Evolutionary conservation across 345 rosid genomes (phyloP).

Genomic region (Moricandia moricandioides): DNA sequence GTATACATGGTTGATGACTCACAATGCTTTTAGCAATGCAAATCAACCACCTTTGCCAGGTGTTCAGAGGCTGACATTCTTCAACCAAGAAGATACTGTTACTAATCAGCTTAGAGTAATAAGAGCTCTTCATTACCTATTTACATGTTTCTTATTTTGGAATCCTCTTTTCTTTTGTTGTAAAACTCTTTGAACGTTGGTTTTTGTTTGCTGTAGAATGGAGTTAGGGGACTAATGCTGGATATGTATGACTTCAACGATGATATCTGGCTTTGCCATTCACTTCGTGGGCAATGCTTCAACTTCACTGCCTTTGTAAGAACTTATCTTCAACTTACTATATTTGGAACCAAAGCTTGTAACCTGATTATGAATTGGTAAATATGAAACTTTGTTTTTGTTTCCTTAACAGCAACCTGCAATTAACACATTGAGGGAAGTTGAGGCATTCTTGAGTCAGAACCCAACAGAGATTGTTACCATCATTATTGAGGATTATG

Average conservation of each 20-base stretch:
- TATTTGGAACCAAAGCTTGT: background rate
- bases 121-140: background rate
- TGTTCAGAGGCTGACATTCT: constrained; percentile 83
- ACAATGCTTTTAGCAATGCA: constrained; percentile 87
- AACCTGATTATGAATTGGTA: background rate
- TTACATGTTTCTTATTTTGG: background rate
- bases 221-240: constrained; percentile 93
- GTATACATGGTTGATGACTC: constrained; percentile 93
- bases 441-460: constrained; percentile 75
- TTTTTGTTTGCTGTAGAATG: constrained; percentile 53
- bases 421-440: constrained; percentile 76
- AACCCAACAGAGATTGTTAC: constrained; percentile 83
- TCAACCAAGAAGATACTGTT: constrained; percentile 88
- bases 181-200: background rate
- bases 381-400: background rate
- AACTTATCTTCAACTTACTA: constrained; percentile 26
- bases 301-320: constrained; percentile 97
- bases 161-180: background rate
- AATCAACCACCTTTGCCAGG: constrained; percentile 78
- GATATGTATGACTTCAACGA: constrained; percentile 89
- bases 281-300: constrained; percentile 87
- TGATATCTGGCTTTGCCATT: constrained; percentile 98
- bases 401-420: constrained; percentile 76
- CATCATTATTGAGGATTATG: constrained; percentile 91
- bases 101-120: constrained; percentile 80